These are phyloP conservation scores for Leavenworthia alabamica DNA, from an alignment of 345 rosid species.

Conservation along the genomic window DNA sequence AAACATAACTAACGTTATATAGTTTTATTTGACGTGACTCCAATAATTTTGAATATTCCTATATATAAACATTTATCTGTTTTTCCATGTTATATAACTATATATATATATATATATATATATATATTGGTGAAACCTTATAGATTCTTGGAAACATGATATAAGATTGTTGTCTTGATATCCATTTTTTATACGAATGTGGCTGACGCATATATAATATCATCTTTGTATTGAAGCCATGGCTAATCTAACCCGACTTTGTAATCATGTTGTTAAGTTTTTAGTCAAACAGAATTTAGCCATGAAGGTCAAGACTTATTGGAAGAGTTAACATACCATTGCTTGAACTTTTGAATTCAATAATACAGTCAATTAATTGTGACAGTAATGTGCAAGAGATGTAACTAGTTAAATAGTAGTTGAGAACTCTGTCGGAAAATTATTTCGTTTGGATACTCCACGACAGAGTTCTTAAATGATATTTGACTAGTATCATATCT, in stretches of 20 bases:
- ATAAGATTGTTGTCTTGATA: background rate
- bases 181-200: background rate
- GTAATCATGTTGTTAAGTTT: too few relatives aligned
- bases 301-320: too few relatives aligned
- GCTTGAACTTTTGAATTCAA: constrained; percentile 34
- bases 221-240: too few relatives aligned
- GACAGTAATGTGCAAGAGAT: constrained; percentile 18
- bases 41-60: background rate
- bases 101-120: too few relatives aligned
- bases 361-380: background rate
- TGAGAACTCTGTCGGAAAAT: constrained; percentile 51
- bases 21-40: background rate
- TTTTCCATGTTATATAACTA: background rate
- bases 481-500: constrained; percentile 33
- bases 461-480: constrained; percentile 51
- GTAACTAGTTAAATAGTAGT: constrained; percentile 42
- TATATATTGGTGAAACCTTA: background rate
- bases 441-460: constrained; percentile 37
- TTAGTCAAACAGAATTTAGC: too few relatives aligned
- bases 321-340: too few relatives aligned
- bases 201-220: too few relatives aligned
- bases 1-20: background rate
- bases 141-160: background rate
- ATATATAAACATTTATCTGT: background rate
- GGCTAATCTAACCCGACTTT: too few relatives aligned